phyloP scores from a whole-genome alignment of 164 flowering plant genomes.

The Houttuynia cordata region DNA sequence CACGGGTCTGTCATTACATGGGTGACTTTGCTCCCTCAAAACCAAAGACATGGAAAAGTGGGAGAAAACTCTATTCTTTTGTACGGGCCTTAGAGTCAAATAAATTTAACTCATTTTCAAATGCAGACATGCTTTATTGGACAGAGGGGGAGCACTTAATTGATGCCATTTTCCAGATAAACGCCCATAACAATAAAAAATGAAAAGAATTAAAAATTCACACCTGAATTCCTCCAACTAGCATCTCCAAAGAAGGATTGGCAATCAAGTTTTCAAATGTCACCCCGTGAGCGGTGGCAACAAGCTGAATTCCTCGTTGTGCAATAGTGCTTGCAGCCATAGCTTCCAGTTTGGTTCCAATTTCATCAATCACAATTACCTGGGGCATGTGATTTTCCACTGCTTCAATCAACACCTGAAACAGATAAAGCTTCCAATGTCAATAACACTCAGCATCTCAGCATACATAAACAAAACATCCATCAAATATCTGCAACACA shows the following conservation, averaged over 20 bases:
- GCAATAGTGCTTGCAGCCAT: constrained; percentile 96
- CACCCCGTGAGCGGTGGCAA: constrained; percentile 96
- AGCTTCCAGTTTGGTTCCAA: constrained; percentile 96
- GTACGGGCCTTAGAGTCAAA: too few species aligned
- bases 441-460: too few species aligned
- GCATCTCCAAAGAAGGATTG: constrained; percentile 93
- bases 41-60: too few species aligned
- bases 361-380: constrained; percentile 95
- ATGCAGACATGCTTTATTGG: too few species aligned
- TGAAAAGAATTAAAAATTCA: neutral
- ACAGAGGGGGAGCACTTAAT: too few species aligned
- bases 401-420: constrained; percentile 86
- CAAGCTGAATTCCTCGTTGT: constrained; percentile 94
- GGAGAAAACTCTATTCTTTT: too few species aligned
- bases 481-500: neutral
- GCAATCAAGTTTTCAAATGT: constrained; percentile 79
- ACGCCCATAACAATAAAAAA: neutral
- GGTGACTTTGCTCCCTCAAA: too few species aligned
- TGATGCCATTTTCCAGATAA: neutral
- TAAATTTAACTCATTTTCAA: too few species aligned
- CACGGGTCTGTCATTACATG: too few species aligned
- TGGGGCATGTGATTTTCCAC: constrained; percentile 99
- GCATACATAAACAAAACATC: neutral
- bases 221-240: constrained; percentile 94
- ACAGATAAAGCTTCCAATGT: neutral